A percentile compares a stretch with the other conserved stretches of the same genome.
Evolutionary conservation across 371 early-diverging fungal species (phyloP).

Genomic region (Apophysomyces trapeziformis): DNA sequence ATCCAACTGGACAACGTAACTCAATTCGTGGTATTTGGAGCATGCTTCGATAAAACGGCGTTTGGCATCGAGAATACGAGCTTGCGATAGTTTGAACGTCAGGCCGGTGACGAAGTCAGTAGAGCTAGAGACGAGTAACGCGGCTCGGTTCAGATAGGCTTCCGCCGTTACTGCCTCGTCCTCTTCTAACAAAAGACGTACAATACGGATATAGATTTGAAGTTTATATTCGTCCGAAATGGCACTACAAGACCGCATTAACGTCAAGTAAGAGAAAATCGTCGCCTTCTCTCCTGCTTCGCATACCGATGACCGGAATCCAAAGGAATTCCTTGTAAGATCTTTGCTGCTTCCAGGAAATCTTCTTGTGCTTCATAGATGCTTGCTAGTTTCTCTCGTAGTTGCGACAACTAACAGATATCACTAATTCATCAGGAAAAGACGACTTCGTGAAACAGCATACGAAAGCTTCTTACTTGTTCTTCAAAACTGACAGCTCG

Average conservation of each 20-base stretch:
- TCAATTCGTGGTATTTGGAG: constrained; percentile 82
- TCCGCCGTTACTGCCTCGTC: constrained; percentile 85
- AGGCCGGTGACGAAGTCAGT: constrained; percentile 56
- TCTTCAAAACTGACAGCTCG: constrained; percentile 89
- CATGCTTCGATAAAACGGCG: constrained; percentile 88
- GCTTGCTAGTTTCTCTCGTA: constrained; percentile 74
- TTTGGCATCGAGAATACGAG: constrained; percentile 85
- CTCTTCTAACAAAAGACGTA: constrained; percentile 81
- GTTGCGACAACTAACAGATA: constrained; percentile 62
- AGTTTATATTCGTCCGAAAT: constrained; percentile 81
- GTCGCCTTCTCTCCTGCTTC: background rate
- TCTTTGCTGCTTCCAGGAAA: constrained; percentile 79
- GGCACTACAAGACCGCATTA: constrained; percentile 39
- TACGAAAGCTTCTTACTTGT: constrained; percentile 54
- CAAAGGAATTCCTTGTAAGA: constrained; percentile 81
- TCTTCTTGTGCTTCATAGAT: constrained; percentile 79
- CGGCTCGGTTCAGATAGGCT: constrained; percentile 81
- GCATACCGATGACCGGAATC: constrained; percentile 84
- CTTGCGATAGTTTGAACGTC: constrained; percentile 79
- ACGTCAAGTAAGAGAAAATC: background rate
- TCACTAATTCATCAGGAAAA: background rate
- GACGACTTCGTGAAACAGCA: background rate
- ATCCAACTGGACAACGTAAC: constrained; percentile 69
- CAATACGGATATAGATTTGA: constrained; percentile 84
- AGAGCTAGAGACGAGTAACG: constrained; percentile 66